Conservation (phyloP, 805 yeast genomes). For the Yarrowia phangngaensis region DNA sequence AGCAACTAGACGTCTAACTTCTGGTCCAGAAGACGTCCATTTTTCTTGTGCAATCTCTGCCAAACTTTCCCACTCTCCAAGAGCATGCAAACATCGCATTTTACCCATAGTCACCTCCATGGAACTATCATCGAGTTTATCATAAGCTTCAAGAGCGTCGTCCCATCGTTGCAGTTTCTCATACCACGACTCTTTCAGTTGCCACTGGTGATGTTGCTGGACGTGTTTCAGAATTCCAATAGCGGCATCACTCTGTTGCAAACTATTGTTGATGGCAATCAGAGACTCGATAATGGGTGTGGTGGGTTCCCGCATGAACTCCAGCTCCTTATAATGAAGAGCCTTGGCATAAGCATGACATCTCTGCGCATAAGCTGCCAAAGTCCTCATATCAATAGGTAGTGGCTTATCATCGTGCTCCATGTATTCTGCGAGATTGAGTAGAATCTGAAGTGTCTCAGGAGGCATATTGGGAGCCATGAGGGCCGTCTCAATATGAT, state of each 20-base stretch:
- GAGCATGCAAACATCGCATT: constrained; percentile 94
- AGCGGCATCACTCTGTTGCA: constrained; percentile 97
- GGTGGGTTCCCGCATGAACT: constrained; percentile 88
- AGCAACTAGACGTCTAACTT: constrained; percentile 77
- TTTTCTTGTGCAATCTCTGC: constrained; percentile 79
- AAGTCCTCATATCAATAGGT: constrained; percentile 82
- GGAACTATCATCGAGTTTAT: constrained; percentile 62
- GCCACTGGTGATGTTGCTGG: constrained; percentile 68
- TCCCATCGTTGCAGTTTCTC: constrained; percentile 98
- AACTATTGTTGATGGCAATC: constrained; percentile 86
- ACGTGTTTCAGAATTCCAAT: constrained; percentile 77
- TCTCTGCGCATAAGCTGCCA: constrained; percentile 89
- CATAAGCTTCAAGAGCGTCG: constrained; percentile 89
- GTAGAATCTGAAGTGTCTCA: constrained; percentile 83
- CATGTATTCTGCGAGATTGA: constrained; percentile 92
- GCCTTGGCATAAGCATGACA: constrained; percentile 98
- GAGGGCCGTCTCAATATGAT: constrained; percentile 78
- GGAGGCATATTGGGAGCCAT: constrained; percentile 92
- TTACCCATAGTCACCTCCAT: constrained; percentile 94
- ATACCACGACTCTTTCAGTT: constrained; percentile 95
- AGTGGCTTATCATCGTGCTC: constrained; percentile 95
- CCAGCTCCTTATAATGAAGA: constrained; percentile 89
- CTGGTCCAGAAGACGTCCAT: constrained; percentile 73
- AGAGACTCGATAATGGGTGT: constrained; percentile 88
- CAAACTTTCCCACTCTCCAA: constrained; percentile 97